These are phyloP conservation scores for Camelina neglecta DNA, from an alignment of 345 rosid species.

Conservation along the genomic window DNA sequence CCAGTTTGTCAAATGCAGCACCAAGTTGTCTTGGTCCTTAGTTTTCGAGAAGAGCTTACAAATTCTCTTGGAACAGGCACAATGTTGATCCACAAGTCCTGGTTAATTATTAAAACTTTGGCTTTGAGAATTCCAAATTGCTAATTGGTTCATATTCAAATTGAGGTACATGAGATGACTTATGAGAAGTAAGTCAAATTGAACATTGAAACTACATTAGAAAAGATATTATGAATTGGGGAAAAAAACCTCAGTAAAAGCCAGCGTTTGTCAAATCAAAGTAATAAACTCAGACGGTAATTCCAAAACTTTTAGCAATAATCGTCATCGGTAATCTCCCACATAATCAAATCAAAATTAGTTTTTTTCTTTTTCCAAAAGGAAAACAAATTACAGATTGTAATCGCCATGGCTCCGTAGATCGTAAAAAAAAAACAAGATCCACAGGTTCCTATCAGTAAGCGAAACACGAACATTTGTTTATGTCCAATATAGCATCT, in stretches of 20 bases:
- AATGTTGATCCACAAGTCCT: too few relatives aligned
- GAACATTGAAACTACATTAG: too few relatives aligned
- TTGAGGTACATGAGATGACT: too few relatives aligned
- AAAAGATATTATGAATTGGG: neutral
- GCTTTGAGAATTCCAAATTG: too few relatives aligned
- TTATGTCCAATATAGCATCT: conserved; percentile 63
- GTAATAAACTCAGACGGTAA: conserved; percentile 75
- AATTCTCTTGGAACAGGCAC: too few relatives aligned
- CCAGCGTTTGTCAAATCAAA: conserved; percentile 41
- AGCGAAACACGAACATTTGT: conserved; percentile 55
- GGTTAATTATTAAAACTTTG: too few relatives aligned
- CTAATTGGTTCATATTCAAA: too few relatives aligned
- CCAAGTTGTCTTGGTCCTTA: too few relatives aligned
- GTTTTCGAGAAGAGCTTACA: too few relatives aligned
- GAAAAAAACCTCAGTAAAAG: conserved; percentile 19
- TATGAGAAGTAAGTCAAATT: too few relatives aligned
- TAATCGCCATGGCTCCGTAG: conserved; percentile 49
- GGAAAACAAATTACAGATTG: neutral
- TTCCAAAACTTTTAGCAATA: conserved; percentile 58
- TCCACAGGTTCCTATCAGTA: conserved; percentile 70
- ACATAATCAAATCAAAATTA: neutral
- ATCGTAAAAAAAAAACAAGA: conserved; percentile 33
- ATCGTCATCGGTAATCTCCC: conserved; percentile 15
- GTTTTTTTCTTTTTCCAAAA: neutral
- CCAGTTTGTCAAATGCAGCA: too few relatives aligned